Conservation (phyloP, 768 basidiomycete genomes). For the Mycena kentingensis region DNA sequence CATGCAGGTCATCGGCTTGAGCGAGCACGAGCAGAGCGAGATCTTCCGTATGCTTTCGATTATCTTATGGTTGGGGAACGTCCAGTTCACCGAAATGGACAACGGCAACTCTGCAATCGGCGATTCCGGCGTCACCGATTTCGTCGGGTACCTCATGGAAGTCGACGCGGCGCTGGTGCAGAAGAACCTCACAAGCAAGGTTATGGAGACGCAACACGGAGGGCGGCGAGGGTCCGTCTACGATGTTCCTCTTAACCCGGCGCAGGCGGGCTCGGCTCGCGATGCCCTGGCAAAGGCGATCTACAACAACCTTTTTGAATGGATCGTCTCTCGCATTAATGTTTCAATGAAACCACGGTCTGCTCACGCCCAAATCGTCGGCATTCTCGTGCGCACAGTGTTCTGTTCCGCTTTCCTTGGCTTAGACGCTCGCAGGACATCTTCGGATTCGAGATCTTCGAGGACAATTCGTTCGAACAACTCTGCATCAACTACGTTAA, state of each 20-base stretch:
- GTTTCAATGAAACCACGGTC: slow-evolving; percentile 91
- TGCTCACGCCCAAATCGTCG: slow-evolving; percentile 78
- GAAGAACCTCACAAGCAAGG: slow-evolving; percentile 81
- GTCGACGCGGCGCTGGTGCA: slow-evolving; percentile 76
- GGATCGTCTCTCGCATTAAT: slow-evolving; percentile 97
- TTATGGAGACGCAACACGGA: slow-evolving; percentile 91
- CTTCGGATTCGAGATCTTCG: slow-evolving; percentile 98
- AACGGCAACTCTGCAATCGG: slow-evolving; percentile 83
- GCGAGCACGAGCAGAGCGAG: slow-evolving; percentile 79
- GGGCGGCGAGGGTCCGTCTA: slow-evolving; percentile 95
- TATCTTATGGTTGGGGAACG: slow-evolving; percentile 95
- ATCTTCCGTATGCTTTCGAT: slow-evolving; percentile 93
- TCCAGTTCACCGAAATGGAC: slow-evolving; percentile 85
- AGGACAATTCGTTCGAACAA: slow-evolving; percentile 97
- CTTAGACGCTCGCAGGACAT: slow-evolving; percentile 67
- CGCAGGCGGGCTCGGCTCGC: slow-evolving; percentile 85
- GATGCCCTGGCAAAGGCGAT: slow-evolving; percentile 95
- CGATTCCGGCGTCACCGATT: slow-evolving; percentile 90
- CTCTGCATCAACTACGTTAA: slow-evolving; percentile 99
- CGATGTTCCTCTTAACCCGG: slow-evolving; percentile 91
- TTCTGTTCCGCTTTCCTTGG: not conserved
- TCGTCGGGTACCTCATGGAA: slow-evolving; percentile 93
- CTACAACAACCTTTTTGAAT: slow-evolving; percentile 98
- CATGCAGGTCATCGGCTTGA: slow-evolving; percentile 92
- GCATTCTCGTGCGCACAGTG: slow-evolving; percentile 81